Base-by-base conservation (phyloP, 352 stramenopile species). In the Saprolegnia diclina region DNA sequence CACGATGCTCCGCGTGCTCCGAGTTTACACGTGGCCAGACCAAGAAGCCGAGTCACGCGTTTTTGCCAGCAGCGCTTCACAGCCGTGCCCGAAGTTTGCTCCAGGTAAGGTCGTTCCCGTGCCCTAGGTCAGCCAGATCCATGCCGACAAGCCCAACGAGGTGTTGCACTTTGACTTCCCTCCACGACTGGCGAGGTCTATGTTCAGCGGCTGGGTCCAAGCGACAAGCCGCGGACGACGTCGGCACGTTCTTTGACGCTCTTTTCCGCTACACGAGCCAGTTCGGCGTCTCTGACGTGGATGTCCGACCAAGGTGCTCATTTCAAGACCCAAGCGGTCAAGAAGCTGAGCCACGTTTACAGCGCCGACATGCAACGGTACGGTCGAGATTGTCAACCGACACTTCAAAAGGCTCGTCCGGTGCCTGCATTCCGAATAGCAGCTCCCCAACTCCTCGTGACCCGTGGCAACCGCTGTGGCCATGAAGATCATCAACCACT, bases 131-230 rank as follows among this genome's bases (percentile, higher is more conserved):
- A 29, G 26, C 48, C 56, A 59, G 32, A 57, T 57, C 16, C 52
- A 57, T 16, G 52, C 22, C 22, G 22, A 29, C 52, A 59, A 57
- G 29, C 61, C 50, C 37, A 76, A 76, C 56, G 67, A 76, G 44
- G 35, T 74, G 0, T 7, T 74, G 0, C 57, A 77, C 26, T 77
- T 73, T 67, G 72, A 74, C 32, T 77, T 71, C 46, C 29, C 55
- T 35, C 71, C 68, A 11, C 46, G 67, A 32, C 42, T 72, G 22
- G 64, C 73, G 18, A 29, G 22, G 22, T 29, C 52, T 57, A 38
- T 16, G 38, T 45, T n/a, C 38, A 16, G 38, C 38, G 38, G 38
- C 38, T 45, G 38, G 38, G 38, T 45, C 38, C 38, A 16, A 45
- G 38, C 38, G 38, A 45, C 38, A 45, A 45, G 14, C 38, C 38